Percentiles rank a stretch among this genome's conserved stretches.
Conservation (phyloP, 2,329 filamentous ascomycete genomes). For the Exutisphaerella laricina region DNA sequence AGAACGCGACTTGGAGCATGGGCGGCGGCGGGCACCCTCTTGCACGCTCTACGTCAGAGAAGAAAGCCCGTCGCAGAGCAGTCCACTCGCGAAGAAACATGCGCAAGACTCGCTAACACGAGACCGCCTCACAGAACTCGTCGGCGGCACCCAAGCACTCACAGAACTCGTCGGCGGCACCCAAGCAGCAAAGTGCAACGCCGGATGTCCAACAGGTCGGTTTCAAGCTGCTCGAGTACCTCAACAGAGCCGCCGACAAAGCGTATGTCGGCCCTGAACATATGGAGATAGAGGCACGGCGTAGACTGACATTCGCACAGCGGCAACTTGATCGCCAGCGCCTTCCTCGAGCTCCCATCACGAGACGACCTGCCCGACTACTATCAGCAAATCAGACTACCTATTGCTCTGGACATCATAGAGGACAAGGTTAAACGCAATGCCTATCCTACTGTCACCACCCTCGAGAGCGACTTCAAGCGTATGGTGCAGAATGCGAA, state of each 20-base stretch:
- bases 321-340: slow-evolving; percentile 66
- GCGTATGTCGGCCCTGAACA: slow-evolving; percentile 51
- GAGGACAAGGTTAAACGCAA: slow-evolving; percentile 65
- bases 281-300: not conserved
- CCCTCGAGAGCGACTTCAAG: slow-evolving; percentile 79
- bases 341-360: slow-evolving; percentile 65
- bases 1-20: slow-evolving; percentile 8
- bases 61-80: too few relatives aligned
- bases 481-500: slow-evolving; percentile 85
- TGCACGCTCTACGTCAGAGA: too few relatives aligned
- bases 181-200: slow-evolving; percentile 14
- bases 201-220: slow-evolving; percentile 51
- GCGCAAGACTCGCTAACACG: not conserved
- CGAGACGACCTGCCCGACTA: slow-evolving; percentile 59
- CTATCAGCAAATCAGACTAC: slow-evolving; percentile 70
- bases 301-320: slow-evolving; percentile 35
- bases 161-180: slow-evolving; percentile 29
- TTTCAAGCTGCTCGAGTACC: slow-evolving; percentile 65
- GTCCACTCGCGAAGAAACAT: slow-evolving; percentile 19
- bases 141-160: too few relatives aligned
- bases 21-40: too few relatives aligned
- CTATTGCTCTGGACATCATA: slow-evolving; percentile 70
- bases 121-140: slow-evolving; percentile 17
- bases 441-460: slow-evolving; percentile 64
- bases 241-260: slow-evolving; percentile 74